Conservation (phyloP, 306 rosid genomes). For the Sophora flavescens region DNA sequence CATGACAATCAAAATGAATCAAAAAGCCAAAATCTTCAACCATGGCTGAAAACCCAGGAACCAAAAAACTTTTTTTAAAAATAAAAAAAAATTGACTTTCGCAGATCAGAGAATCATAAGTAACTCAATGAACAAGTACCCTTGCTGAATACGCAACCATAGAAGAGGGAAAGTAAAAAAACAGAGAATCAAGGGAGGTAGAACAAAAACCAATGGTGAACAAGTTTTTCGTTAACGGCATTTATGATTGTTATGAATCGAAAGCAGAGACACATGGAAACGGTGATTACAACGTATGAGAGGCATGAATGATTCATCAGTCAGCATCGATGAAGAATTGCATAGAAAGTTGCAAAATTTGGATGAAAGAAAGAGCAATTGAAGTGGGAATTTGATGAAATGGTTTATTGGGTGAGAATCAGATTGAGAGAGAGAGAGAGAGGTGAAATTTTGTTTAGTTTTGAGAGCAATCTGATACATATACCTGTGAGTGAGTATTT, state of each 20-base stretch:
- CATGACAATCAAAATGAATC: conserved; percentile 50
- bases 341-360: conserved; percentile 25
- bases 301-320: conserved; percentile 56
- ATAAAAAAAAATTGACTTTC: conserved; percentile 3
- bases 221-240: conserved; percentile 54
- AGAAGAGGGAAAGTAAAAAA: conserved; percentile 28
- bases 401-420: background rate
- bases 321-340: conserved; percentile 61
- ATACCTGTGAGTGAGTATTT: too few species aligned
- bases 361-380: conserved; percentile 52
- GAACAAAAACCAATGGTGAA: conserved; percentile 42
- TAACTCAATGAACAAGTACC: conserved; percentile 44
- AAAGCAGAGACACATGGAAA: conserved; percentile 52
- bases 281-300: conserved; percentile 66
- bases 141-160: conserved; percentile 52
- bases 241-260: conserved; percentile 66
- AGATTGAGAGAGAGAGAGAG: background rate
- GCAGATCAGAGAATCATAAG: conserved; percentile 52
- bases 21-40: conserved; percentile 41
- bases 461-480: background rate
- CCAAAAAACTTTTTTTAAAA: conserved; percentile 14
- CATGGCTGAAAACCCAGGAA: conserved; percentile 53
- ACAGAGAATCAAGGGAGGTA: conserved; percentile 45
- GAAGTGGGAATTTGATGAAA: conserved; percentile 53
- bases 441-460: background rate